A percentile compares a stretch with the other conserved stretches of the same genome.
phyloP scores from a whole-genome alignment of 768 basidiomycete species.

The Russula foetens region DNA sequence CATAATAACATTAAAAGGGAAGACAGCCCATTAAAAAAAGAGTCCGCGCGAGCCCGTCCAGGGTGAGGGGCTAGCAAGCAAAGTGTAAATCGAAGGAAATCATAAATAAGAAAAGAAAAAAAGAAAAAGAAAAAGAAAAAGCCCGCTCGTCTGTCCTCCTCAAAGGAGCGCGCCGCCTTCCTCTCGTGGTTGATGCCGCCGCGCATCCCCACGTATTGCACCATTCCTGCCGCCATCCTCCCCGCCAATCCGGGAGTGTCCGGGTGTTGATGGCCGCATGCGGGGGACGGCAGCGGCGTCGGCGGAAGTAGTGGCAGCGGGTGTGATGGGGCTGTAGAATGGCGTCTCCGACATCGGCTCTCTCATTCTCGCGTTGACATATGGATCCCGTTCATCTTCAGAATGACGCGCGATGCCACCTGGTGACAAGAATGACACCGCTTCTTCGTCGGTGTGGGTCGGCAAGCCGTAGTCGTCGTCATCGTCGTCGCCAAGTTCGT shows the following conservation, averaged over 20 bases:
- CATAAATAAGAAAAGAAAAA: background rate
- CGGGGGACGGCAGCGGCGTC: background rate
- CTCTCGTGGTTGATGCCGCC: constrained; percentile 4
- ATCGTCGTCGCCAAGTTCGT: constrained; percentile 43
- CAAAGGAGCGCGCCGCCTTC: constrained; percentile 6
- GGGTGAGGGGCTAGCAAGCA: background rate
- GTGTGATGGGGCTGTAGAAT: constrained; percentile 6
- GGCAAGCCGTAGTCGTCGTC: constrained; percentile 33
- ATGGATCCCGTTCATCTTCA: constrained; percentile 5
- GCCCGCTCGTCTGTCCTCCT: background rate
- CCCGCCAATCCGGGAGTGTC: constrained; percentile 5
- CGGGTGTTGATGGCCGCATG: background rate
- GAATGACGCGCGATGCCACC: constrained; percentile 12
- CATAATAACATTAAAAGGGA: constrained; percentile 5
- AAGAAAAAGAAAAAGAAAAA: background rate
- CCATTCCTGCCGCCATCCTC: constrained; percentile 5
- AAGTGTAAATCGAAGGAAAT: constrained; percentile 6
- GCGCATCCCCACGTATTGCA: constrained; percentile 2
- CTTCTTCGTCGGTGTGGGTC: constrained; percentile 19
- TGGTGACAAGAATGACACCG: constrained; percentile 16
- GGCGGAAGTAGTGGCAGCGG: constrained; percentile 14
- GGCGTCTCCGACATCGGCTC: constrained; percentile 15
- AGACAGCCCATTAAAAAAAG: background rate
- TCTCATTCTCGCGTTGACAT: constrained; percentile 2
- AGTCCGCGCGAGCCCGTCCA: constrained; percentile 1